Base-by-base conservation (phyloP, 2,329 filamentous ascomycete species). In the Hymenoscyphus occultus region DNA sequence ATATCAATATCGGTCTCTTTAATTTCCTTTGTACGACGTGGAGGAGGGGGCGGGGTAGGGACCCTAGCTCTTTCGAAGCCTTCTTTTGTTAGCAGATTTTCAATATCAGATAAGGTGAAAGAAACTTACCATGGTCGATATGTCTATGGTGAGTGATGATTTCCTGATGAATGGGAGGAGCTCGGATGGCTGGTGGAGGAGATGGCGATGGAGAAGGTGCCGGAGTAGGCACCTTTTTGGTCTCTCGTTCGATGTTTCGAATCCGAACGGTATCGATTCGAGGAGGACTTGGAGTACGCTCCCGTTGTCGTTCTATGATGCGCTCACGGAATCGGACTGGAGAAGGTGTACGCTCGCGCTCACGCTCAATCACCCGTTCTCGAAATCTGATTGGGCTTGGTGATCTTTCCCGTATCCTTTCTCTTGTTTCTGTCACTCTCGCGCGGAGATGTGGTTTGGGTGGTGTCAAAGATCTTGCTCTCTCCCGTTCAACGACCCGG, bases 101-200 rank as follows among this genome's bases (percentile, higher is more conserved):
- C 40, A 31, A 51, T 59, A n/a, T 22, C 28, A 45, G 48, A 54
- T 16, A 45, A 60, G 13, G n/a, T 40, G 14, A 22, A 19, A 45
- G 51, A 48, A 9, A 86, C 75, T 13, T 81, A 92, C 91, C 93
- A 78, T 96, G 92, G 74, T 96, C 91, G 71, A 96, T 90, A 74
- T 94, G 90, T 65, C 89, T 85, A 75, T 95, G 94, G 78, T 75
- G 73, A 59, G 92, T 96, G 70, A 96, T 93, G 65, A 96, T 88
- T 75, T 97, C 91, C 73, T 94, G 87, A 77, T 94, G 91, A 71
- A 96, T 92, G 0, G 89, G 90, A 40, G 92, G 92, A 22, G 89
- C 88, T 54, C 87, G 84, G 72, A 95, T 88, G 56, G 64, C 61
- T 39, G 72, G 67, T 54, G 71, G 45, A 51, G 69, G 65, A n/a